These are phyloP conservation scores for Wickerhamomyces alni DNA, from an alignment of 805 yeast species.

Conservation along the genomic window DNA sequence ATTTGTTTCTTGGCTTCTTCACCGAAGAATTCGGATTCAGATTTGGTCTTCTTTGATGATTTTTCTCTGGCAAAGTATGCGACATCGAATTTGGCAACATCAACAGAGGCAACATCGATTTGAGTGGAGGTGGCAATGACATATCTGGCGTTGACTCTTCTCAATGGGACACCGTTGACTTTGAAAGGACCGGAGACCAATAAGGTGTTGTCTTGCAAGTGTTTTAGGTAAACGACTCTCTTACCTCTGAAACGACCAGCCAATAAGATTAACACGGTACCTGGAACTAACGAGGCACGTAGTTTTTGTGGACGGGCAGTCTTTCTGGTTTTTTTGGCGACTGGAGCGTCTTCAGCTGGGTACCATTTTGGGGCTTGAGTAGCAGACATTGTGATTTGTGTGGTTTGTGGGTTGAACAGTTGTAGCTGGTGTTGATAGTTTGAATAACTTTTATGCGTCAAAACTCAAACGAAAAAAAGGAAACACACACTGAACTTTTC, in stretches of 20 bases:
- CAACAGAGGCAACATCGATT: constrained; percentile 73
- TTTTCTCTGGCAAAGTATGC: constrained; percentile 97
- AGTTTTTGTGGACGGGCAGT: constrained; percentile 88
- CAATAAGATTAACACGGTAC: constrained; percentile 93
- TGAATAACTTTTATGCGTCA: too few species aligned
- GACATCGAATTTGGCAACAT: constrained; percentile 86
- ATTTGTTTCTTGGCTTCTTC: constrained; percentile 77
- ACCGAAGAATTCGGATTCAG: constrained; percentile 90
- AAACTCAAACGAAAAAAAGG: neutral
- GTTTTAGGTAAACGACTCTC: constrained; percentile 97
- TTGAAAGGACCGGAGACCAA: constrained; percentile 99
- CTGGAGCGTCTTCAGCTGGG: constrained; percentile 87
- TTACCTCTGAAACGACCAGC: constrained; percentile 99
- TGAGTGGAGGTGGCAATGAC: constrained; percentile 98
- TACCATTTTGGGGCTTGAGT: constrained; percentile 83
- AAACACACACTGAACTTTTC: too few species aligned
- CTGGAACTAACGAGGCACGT: constrained; percentile 95
- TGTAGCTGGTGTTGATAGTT: too few species aligned
- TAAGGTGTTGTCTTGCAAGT: constrained; percentile 95
- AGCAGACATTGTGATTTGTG: constrained; percentile 14
- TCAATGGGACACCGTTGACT: constrained; percentile 98
- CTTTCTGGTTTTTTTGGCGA: constrained; percentile 87
- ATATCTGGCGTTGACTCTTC: constrained; percentile 98
- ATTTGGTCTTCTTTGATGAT: constrained; percentile 71
- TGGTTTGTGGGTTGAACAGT: neutral